These are phyloP conservation scores for Castanea sativa DNA, from an alignment of 306 rosid species.

Conservation along the genomic window DNA sequence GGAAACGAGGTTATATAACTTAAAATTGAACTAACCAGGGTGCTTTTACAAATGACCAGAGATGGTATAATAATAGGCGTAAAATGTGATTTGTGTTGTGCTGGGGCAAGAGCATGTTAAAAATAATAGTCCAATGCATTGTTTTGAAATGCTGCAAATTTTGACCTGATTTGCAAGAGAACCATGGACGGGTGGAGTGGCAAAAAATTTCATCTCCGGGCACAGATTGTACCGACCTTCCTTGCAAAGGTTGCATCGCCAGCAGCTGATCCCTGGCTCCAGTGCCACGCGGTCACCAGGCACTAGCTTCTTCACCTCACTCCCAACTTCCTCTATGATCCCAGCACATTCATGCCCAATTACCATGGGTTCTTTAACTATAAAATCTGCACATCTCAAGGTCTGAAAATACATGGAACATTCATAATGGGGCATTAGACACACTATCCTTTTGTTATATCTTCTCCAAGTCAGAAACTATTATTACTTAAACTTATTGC, in stretches of 20 bases:
- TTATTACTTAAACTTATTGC: not conserved
- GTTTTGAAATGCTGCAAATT: conserved; percentile 8
- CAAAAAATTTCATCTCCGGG: conserved; percentile 87
- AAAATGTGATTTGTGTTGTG: not conserved
- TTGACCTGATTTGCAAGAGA: conserved; percentile 89
- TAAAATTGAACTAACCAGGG: not conserved
- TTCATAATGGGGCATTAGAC: not conserved
- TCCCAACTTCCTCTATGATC: conserved; percentile 75
- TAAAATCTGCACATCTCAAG: conserved; percentile 68
- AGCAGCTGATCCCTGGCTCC: conserved; percentile 89
- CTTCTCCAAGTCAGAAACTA: not conserved
- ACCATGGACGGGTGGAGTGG: conserved; percentile 87
- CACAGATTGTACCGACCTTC: conserved; percentile 84
- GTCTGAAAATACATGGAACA: conserved; percentile 44
- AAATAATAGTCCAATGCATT: not conserved
- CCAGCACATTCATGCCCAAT: conserved; percentile 98
- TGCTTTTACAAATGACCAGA: not conserved
- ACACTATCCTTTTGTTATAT: not conserved
- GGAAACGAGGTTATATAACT: not conserved
- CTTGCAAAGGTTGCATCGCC: conserved; percentile 73
- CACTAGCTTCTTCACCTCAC: conserved; percentile 52
- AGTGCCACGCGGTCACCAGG: conserved; percentile 78
- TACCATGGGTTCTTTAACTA: conserved; percentile 89
- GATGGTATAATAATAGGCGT: not conserved
- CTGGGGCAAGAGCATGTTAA: not conserved